A percentile compares a stretch with the other conserved stretches of the same genome.
Evolutionary conservation across 2,329 filamentous ascomycete genomes (phyloP).

Genomic region (Colletotrichum sidae): DNA sequence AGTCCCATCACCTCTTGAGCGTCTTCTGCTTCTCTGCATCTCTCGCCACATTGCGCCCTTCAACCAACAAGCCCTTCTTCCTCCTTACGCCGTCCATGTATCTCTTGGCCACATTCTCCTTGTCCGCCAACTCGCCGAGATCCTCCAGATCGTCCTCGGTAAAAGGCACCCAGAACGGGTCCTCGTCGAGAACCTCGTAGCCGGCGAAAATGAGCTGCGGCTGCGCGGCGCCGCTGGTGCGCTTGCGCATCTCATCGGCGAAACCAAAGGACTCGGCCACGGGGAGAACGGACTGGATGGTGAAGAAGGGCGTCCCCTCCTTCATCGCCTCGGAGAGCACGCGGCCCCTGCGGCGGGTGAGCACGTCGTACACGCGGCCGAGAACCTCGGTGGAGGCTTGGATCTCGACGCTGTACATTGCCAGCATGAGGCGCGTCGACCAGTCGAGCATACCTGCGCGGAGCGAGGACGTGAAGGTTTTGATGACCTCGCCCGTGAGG

Average conservation of each 20-base stretch:
- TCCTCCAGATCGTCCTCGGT: slow-evolving; percentile 98
- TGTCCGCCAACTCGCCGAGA: slow-evolving; percentile 90
- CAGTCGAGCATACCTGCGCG: slow-evolving; percentile 91
- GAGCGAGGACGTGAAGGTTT: slow-evolving; percentile 86
- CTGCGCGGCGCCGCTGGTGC: slow-evolving; percentile 88
- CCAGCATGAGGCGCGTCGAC: slow-evolving; percentile 93
- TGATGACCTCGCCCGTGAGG: slow-evolving; percentile 93
- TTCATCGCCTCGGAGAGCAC: slow-evolving; percentile 94
- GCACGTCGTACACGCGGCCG: slow-evolving; percentile 94
- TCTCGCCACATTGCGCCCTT: slow-evolving; percentile 79
- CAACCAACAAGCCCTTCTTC: slow-evolving; percentile 89
- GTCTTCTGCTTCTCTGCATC: slow-evolving; percentile 94
- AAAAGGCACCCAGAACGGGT: slow-evolving; percentile 97
- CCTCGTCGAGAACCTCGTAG: slow-evolving; percentile 92
- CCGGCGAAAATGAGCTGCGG: slow-evolving; percentile 95
- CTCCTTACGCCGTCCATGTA: slow-evolving; percentile 92
- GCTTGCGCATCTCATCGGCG: slow-evolving; percentile 94
- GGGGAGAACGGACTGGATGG: slow-evolving; percentile 86
- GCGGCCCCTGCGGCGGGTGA: slow-evolving; percentile 90
- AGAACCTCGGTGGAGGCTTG: slow-evolving; percentile 96
- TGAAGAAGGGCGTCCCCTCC: slow-evolving; percentile 96
- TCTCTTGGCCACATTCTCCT: slow-evolving; percentile 94
- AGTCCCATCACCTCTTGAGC: slow-evolving; percentile 63
- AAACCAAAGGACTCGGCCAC: slow-evolving; percentile 98
- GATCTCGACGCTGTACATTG: slow-evolving; percentile 98